Base-by-base conservation (phyloP, 2,329 filamentous ascomycete genomes). In the Epichloe aotearoae region DNA sequence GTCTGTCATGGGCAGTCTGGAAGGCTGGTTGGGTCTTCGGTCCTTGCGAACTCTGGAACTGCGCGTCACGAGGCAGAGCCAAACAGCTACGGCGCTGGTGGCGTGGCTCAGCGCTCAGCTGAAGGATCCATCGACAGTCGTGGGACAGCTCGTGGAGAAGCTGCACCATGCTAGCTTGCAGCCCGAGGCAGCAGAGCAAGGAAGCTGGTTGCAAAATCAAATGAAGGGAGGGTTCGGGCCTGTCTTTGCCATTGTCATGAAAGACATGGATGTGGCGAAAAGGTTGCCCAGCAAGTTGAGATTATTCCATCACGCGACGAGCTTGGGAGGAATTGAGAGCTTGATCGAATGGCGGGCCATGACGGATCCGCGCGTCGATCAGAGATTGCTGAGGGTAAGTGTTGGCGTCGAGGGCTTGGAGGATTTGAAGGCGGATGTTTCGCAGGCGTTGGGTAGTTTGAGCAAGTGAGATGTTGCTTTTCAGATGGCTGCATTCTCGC, bases 261-360 rank as follows among this genome's bases (percentile, higher is more conserved):
- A 77, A 59, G 70, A 75, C 3, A 72, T 77, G 54, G 69, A 72
- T 1, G 62, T 77, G 48, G 90, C 93, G 3, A 78, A 75, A 56
- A 66, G 71, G 33, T 68, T 98, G 55, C 93, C 93, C 3, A 86
- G 83, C 61, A 86, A 86, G 66, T 69, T 97, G 64, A 64, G 73
- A 2, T 75, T 95, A 43, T 97, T 97, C 72, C 88, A 95, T 59
- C 93, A 98, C 67, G 93, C 93, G 5, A 98, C 93, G 2, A 94
- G 87, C 65, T 69, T 97, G 30, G 93, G 93, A 2, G 91, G 93
- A 4, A 88, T 97, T 10, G 93, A 97, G 76, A 93, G 88, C 62
- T 69, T 97, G 71, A 90, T 98, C 59, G 93, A 98, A 76, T 98
- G 93, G 93, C 76, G 93, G 53, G 80, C 85, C 46, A 93, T 98